Evolutionary conservation across 202 grass and related monocot genomes (phyloP).

Genomic region (Thinopyrum obtusiflorum): DNA sequence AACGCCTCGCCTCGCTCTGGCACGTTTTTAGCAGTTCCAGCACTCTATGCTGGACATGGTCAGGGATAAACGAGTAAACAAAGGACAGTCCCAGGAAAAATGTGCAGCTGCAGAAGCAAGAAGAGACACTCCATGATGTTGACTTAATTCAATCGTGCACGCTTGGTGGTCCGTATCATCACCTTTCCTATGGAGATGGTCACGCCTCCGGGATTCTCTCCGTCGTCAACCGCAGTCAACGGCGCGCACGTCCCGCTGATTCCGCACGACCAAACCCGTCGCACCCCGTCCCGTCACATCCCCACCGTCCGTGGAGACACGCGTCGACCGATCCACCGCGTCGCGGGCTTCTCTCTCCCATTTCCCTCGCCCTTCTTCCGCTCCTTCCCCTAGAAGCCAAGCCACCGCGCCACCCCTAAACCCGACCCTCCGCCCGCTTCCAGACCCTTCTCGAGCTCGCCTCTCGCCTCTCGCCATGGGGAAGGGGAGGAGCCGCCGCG

Average conservation of each 20-base stretch:
- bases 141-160: neutral
- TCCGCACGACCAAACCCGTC: neutral
- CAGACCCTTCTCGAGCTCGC: neutral
- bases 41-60: neutral
- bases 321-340: neutral
- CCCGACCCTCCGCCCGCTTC: neutral
- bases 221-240: neutral
- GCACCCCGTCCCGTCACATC: neutral
- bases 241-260: neutral
- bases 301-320: neutral
- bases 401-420: neutral
- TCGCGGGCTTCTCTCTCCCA: neutral
- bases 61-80: neutral
- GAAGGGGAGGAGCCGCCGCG: neutral
- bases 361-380: too few relatives aligned
- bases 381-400: neutral
- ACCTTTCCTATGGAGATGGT: too few relatives aligned
- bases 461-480: slow-evolving; percentile 5
- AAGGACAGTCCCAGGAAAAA: neutral
- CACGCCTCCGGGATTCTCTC: neutral
- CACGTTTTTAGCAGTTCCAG: neutral
- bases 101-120: neutral
- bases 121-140: neutral
- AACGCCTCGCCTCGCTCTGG: too few relatives aligned
- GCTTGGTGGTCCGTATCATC: too few relatives aligned